phyloP scores from a whole-genome alignment of 345 rosid genomes.

The Excoecaria agallocha region DNA sequence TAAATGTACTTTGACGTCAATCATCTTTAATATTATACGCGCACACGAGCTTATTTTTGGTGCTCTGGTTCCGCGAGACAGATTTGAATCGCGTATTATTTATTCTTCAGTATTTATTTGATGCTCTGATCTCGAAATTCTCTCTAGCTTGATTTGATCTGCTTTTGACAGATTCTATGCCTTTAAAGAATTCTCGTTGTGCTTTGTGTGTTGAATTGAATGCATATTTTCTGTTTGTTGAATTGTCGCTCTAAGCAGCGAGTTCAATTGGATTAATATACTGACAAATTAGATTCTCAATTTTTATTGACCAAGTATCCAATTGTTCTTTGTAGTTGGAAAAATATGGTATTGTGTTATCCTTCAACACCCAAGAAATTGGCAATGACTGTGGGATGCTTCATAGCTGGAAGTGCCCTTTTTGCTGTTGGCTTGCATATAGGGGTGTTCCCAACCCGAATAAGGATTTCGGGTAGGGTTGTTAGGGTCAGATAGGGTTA shows the following conservation, averaged over 20 bases:
- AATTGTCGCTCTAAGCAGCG: neutral
- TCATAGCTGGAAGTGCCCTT: slow-evolving; percentile 51
- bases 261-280: neutral
- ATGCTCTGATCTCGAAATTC: neutral
- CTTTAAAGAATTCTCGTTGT: neutral
- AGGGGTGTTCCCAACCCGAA: too few species aligned
- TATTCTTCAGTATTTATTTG: neutral
- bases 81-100: neutral
- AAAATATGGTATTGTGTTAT: slow-evolving; percentile 50
- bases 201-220: neutral
- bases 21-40: too few species aligned
- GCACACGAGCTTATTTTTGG: neutral
- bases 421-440: slow-evolving; percentile 47
- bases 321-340: neutral
- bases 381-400: slow-evolving; percentile 61
- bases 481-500: too few species aligned
- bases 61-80: neutral
- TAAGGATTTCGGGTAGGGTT: too few species aligned
- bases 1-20: too few species aligned
- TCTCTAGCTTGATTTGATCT: neutral
- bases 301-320: neutral
- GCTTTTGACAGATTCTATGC: neutral
- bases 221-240: neutral
- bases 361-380: slow-evolving; percentile 65
- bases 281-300: neutral